A percentile compares a stretch with the other conserved stretches of the same genome.
phyloP scores from a whole-genome alignment of 179 eudicot genomes.

The Amaranthus tricolor region DNA sequence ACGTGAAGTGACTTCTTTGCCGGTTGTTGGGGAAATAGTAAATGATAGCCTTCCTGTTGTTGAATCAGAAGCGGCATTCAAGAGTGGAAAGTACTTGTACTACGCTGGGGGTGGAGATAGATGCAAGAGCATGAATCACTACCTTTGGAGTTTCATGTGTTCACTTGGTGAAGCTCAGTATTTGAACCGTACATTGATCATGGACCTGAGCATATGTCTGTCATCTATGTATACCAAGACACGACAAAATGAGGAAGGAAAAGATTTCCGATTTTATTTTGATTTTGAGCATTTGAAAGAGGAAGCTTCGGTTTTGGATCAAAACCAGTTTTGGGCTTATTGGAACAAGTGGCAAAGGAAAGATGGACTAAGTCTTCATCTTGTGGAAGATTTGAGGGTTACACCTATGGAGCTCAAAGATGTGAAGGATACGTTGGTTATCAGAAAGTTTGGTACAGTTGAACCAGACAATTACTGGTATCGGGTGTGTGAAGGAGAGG shows the following conservation, averaged over 20 bases:
- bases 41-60: conserved; percentile 81
- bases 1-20: conserved; percentile 39
- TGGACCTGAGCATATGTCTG: conserved; percentile 82
- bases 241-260: conserved; percentile 77
- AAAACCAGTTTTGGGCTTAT: conserved; percentile 75
- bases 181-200: conserved; percentile 80
- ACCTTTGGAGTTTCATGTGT: conserved; percentile 87
- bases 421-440: conserved; percentile 61
- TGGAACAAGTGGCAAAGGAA: conserved; percentile 83
- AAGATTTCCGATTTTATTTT: conserved; percentile 88
- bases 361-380: conserved; percentile 50
- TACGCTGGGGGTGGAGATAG: conserved; percentile 86
- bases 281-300: conserved; percentile 94
- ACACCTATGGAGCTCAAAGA: conserved; percentile 76
- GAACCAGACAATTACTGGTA: conserved; percentile 98
- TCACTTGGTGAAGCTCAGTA: conserved; percentile 97
- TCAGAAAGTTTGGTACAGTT: conserved; percentile 83
- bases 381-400: conserved; percentile 72
- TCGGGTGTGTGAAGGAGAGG: conserved; percentile 91
- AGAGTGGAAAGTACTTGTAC: conserved; percentile 59
- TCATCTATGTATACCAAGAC: conserved; percentile 69
- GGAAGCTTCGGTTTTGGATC: conserved; percentile 77
- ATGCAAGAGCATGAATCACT: conserved; percentile 95
- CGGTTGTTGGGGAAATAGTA: conserved; percentile 69
- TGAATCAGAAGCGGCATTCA: conserved; percentile 69